These are phyloP conservation scores for Sclerotinia spermophila DNA, from an alignment of 2,329 filamentous ascomycete species.

Conservation along the genomic window DNA sequence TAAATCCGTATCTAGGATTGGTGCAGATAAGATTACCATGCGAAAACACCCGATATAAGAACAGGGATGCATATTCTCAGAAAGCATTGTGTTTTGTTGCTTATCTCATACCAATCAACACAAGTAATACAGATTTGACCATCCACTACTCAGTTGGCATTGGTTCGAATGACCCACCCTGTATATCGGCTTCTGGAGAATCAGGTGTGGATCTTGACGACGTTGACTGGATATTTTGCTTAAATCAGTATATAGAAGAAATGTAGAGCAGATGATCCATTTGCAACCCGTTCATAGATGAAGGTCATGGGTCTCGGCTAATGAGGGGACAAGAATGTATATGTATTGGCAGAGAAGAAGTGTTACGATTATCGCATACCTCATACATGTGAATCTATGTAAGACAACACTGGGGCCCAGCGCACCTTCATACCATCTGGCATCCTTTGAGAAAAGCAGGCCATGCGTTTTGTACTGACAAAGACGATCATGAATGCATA, in stretches of 20 bases:
- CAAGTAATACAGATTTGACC: neutral
- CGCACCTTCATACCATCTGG: neutral
- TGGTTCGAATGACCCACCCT: neutral
- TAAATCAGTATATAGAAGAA: neutral
- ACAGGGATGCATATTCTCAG: neutral
- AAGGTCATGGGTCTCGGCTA: neutral
- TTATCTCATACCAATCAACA: neutral
- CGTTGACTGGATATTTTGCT: neutral
- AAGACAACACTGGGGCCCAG: neutral
- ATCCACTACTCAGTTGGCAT: no score
- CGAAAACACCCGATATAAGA: no score
- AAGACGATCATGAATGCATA: neutral
- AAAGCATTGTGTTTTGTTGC: slow-evolving; percentile 8
- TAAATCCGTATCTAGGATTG: neutral
- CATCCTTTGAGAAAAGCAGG: neutral
- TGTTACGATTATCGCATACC: slow-evolving; percentile 7
- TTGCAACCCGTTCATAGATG: neutral
- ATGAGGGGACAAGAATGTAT: neutral
- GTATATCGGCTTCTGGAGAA: neutral
- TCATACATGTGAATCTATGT: neutral
- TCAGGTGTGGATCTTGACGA: neutral
- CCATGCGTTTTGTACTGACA: neutral
- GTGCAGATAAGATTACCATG: neutral
- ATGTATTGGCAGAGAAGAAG: neutral
- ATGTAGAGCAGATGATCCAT: neutral